These are phyloP conservation scores for Fusarium austroafricanum DNA, from an alignment of 2,329 filamentous ascomycete genomes.

Conservation along the genomic window DNA sequence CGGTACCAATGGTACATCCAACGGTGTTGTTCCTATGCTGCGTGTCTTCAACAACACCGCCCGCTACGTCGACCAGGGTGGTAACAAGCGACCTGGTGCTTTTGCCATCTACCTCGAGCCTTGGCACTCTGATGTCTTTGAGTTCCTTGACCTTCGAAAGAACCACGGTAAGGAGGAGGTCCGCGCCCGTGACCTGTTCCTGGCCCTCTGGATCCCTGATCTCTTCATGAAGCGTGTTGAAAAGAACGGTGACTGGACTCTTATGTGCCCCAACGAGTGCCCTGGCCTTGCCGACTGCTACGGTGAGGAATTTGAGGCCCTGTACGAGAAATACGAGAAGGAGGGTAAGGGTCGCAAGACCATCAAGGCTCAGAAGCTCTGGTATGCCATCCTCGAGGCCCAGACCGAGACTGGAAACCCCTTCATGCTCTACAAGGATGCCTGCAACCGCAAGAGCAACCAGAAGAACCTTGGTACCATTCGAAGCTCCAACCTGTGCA, in stretches of 20 bases:
- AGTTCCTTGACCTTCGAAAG: conserved; percentile 97
- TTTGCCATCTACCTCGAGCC: conserved; percentile 99
- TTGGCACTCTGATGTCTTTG: conserved; percentile 97
- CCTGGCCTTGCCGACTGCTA: conserved; percentile 96
- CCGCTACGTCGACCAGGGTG: conserved; percentile 97
- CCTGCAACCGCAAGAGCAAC: conserved; percentile 99
- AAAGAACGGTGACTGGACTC: conserved; percentile 94
- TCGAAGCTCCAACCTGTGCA: conserved; percentile 98
- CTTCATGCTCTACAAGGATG: conserved; percentile 99
- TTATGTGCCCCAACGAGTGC: conserved; percentile 98
- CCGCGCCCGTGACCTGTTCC: conserved; percentile 96
- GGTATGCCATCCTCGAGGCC: conserved; percentile 97
- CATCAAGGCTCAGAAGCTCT: conserved; percentile 97
- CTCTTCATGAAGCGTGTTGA: conserved; percentile 99
- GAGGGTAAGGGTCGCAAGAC: conserved; percentile 90
- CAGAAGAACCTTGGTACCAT: conserved; percentile 99
- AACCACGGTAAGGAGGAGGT: conserved; percentile 99
- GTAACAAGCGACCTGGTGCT: conserved; percentile 98
- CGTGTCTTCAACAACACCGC: conserved; percentile 99
- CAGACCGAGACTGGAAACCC: conserved; percentile 99
- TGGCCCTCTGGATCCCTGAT: conserved; percentile 97
- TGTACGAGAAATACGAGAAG: conserved; percentile 93
- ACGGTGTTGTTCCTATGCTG: conserved; percentile 97
- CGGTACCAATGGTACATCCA: conserved; percentile 97
- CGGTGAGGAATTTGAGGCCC: conserved; percentile 94